Conservation (phyloP, 192 early-diverging fungal species). For the Phycomyces nitens region DNA sequence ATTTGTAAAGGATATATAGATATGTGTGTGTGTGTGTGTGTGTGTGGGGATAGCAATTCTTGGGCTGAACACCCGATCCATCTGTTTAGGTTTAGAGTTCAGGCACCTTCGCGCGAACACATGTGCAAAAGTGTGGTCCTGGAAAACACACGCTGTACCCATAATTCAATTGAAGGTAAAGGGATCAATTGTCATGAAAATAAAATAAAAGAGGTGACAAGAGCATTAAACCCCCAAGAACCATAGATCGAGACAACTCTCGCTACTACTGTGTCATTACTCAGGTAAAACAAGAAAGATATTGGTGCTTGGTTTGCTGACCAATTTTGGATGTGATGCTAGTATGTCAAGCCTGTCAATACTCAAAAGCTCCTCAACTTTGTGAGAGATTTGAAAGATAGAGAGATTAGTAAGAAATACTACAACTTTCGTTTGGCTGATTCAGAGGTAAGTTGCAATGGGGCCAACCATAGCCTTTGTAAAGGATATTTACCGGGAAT, state of each 20-base stretch:
- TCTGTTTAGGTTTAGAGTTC: constrained; percentile 43
- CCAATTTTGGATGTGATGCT: neutral
- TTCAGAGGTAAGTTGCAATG: constrained; percentile 45
- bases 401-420: constrained; percentile 59
- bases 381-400: constrained; percentile 50
- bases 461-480: too few species aligned
- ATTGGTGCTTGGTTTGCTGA: neutral
- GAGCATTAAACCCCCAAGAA: neutral
- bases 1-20: neutral
- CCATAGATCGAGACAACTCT: constrained; percentile 48
- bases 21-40: neutral
- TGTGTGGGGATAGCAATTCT: neutral
- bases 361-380: constrained; percentile 61
- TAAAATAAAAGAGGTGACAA: neutral
- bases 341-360: constrained; percentile 57
- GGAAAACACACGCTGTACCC: constrained; percentile 79
- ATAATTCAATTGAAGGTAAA: constrained; percentile 42
- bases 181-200: neutral
- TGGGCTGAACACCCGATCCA: neutral
- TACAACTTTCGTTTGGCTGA: constrained; percentile 78
- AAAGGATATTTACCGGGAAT: too few species aligned
- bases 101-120: constrained; percentile 69
- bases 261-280: constrained; percentile 68
- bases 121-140: constrained; percentile 88
- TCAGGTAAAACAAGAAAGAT: constrained; percentile 38